Percentiles rank a stretch among this genome's conserved stretches.
Evolutionary conservation across 2,329 filamentous ascomycete species (phyloP).

Genomic region (Aciculosporium take): DNA sequence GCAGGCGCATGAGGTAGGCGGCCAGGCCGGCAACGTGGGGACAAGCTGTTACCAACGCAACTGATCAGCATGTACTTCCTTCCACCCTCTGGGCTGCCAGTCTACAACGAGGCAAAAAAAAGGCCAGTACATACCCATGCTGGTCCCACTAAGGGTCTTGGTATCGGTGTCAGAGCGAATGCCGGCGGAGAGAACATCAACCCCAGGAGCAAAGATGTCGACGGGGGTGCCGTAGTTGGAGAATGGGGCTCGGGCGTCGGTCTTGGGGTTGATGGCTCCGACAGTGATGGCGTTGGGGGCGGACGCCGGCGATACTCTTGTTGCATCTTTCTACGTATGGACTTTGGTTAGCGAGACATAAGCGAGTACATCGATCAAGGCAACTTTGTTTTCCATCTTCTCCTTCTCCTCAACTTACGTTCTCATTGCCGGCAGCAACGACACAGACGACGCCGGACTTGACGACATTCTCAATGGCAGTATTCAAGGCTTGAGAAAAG

Average conservation of each 20-base stretch:
- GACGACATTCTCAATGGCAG: slow-evolving; percentile 35
- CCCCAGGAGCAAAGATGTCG: slow-evolving; percentile 42
- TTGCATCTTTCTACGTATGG: slow-evolving; percentile 30
- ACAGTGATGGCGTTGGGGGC: slow-evolving; percentile 43
- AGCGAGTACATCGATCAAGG: neutral
- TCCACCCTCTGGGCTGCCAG: no score
- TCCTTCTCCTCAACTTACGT: slow-evolving; percentile 19
- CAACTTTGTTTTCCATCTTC: slow-evolving; percentile 4
- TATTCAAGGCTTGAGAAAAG: slow-evolving; percentile 35
- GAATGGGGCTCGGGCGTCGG: slow-evolving; percentile 35
- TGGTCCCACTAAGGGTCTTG: slow-evolving; percentile 36
- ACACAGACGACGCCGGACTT: slow-evolving; percentile 39
- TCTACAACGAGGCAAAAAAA: neutral
- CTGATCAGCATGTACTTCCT: slow-evolving; percentile 1
- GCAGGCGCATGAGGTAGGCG: slow-evolving; percentile 50
- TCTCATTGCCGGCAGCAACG: slow-evolving; percentile 47
- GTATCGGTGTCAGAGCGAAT: slow-evolving; percentile 33
- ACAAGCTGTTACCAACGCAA: slow-evolving; percentile 29
- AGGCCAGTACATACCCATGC: slow-evolving; percentile 31
- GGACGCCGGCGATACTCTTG: slow-evolving; percentile 38
- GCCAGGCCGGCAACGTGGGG: slow-evolving; percentile 55
- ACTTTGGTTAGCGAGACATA: slow-evolving; percentile 7
- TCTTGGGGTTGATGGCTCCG: slow-evolving; percentile 40
- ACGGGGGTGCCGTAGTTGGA: slow-evolving; percentile 43
- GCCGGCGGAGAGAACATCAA: slow-evolving; percentile 37